Evolutionary conservation across 208 protist species (phyloP), one percentile per base, ranked within the genome.

Genomic region (Leishmania amazonensis): DNA sequence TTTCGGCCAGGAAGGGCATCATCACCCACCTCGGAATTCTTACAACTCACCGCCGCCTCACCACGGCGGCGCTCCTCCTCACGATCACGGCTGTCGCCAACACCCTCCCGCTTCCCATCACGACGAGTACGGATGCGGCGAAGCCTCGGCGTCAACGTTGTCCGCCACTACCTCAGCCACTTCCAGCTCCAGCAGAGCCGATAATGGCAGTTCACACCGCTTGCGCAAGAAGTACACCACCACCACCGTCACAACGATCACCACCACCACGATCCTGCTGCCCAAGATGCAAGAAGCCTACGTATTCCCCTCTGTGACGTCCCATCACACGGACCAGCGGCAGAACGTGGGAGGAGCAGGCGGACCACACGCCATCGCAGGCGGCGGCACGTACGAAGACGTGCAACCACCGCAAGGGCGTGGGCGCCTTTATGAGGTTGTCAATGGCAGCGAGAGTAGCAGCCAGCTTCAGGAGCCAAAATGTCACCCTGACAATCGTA

Each of bases 211-310:
- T 31, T 19, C 42, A 11, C 92, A 89, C 49, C 90, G 86, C n/a
- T 75, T 90, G 28, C 78, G 85, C 19, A 95, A 91, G 83, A 93
- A 93, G 83, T 94, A 93, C 76, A 88, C 84, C 9, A 93, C 88
- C 21, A 96, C 92, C 28, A 94, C 90, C 7, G 86, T 96, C 67
- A 96, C 90, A 11, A 94, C 90, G 19, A 83, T 91, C 19, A 96
- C 92, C 5, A 93, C 87, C 3, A 96, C 92, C 38, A 86, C 85
- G 5, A 90, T 96, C 49, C 40, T 94, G 54, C 83, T 96, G 24
- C 92, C 92, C 31, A 81, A 84, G 31, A 90, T 88, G 78, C 87
- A 90, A 53, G 88, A 90, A 75, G 86, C 83, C 19, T 70, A 84
- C 49, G 60, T 86, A 4, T 65, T 87, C 15, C 81, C 80, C 19